A percentile compares a stretch with the other conserved stretches of the same genome.
phyloP scores from a whole-genome alignment of 2,329 filamentous ascomycete genomes.

The Chrysoporthe deuterocubensis region DNA sequence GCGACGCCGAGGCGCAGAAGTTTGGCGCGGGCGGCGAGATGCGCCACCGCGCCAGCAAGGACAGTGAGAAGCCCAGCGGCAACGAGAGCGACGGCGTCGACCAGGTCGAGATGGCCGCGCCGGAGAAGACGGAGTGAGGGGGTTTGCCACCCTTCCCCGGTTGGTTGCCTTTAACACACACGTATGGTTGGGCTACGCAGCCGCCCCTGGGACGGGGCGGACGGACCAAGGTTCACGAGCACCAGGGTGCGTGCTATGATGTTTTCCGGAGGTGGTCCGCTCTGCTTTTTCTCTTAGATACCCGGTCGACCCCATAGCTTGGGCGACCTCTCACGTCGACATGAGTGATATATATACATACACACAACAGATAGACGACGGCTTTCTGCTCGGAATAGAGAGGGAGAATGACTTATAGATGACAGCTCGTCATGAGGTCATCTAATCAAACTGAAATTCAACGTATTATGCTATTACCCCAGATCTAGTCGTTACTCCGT shows the following conservation, averaged over 20 bases:
- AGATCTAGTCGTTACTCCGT: not conserved
- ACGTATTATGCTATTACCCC: not conserved
- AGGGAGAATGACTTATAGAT: not conserved
- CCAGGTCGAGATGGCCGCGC: not conserved
- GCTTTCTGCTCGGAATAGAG: not conserved
- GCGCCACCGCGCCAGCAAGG: conserved; percentile 15
- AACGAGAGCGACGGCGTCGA: conserved; percentile 16
- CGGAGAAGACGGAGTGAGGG: not conserved
- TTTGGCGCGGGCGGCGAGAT: conserved; percentile 9
- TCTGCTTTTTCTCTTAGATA: conserved; percentile 22
- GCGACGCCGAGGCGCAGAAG: conserved; percentile 19
- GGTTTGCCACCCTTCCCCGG: too few relatives aligned
- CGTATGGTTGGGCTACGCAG: too few relatives aligned
- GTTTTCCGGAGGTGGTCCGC: not conserved
- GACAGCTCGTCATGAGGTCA: not conserved
- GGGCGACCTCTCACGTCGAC: conserved; percentile 21
- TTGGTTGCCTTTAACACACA: too few relatives aligned
- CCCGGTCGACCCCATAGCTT: conserved; percentile 19
- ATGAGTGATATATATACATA: not conserved
- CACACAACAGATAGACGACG: not conserved
- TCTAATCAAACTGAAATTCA: not conserved
- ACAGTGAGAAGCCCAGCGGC: conserved; percentile 27
- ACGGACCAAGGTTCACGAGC: too few relatives aligned
- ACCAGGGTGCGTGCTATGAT: too few relatives aligned
- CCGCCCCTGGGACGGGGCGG: too few relatives aligned